Percentiles rank a stretch among this genome's conserved stretches.
Conservation (phyloP, 306 rosid species). For the Canavalia ensiformis region DNA sequence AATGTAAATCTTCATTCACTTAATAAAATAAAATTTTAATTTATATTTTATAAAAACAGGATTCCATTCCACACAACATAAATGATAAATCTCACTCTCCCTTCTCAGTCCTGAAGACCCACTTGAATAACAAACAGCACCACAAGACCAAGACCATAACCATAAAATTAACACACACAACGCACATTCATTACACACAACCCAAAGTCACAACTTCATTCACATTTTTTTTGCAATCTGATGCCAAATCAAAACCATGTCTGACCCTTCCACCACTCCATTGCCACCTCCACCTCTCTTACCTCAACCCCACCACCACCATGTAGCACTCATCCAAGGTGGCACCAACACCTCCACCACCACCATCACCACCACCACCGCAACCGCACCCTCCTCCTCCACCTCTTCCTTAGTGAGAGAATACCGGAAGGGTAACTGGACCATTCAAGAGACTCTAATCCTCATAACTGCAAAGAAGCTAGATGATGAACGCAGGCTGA, state of each 20-base stretch:
- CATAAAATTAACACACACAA: conserved; percentile 4
- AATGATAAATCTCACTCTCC: neutral
- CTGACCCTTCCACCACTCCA: conserved; percentile 72
- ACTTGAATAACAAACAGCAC: neutral
- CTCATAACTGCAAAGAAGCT: conserved; percentile 68
- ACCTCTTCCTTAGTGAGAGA: conserved; percentile 52
- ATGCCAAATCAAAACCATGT: conserved; percentile 62
- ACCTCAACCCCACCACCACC: conserved; percentile 45
- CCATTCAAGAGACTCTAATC: conserved; percentile 63
- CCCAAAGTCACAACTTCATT: neutral
- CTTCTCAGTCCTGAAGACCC: neutral
- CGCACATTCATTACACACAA: neutral
- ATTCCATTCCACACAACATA: too few relatives aligned
- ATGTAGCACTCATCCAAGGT: conserved; percentile 32
- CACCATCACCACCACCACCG: conserved; percentile 32
- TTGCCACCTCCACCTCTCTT: conserved; percentile 49
- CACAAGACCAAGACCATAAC: neutral
- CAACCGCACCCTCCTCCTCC: conserved; percentile 4
- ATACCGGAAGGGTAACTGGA: conserved; percentile 81
- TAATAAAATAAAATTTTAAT: too few relatives aligned
- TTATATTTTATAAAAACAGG: too few relatives aligned
- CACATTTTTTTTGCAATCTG: conserved; percentile 18
- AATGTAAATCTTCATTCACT: too few relatives aligned
- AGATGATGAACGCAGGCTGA: conserved; percentile 64
- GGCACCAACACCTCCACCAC: conserved; percentile 24